Percentiles rank a stretch among this genome's conserved stretches.
phyloP scores from a whole-genome alignment of 116 monocot genomes.

The Dioscorea cayenensis region DNA sequence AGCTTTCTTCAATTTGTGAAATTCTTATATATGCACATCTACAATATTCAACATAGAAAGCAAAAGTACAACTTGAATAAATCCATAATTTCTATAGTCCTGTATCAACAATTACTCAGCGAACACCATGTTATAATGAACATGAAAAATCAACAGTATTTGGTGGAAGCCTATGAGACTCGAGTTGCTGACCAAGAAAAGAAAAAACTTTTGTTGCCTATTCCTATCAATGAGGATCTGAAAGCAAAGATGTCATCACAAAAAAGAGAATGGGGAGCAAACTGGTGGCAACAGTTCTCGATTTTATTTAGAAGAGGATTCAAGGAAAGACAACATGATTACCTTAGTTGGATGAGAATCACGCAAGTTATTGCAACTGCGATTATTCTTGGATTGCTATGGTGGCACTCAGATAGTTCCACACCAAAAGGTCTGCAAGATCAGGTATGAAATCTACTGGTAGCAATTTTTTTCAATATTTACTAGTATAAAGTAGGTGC shows the following conservation, averaged over 20 bases:
- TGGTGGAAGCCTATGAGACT: slow-evolving; percentile 75
- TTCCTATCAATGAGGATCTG: slow-evolving; percentile 42
- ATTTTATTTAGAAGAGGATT: slow-evolving; percentile 63
- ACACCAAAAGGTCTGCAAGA: slow-evolving; percentile 64
- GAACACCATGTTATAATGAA: too few species aligned
- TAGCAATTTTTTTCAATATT: not conserved
- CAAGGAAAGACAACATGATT: slow-evolving; percentile 70
- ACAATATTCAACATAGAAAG: too few species aligned
- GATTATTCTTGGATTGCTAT: slow-evolving; percentile 65
- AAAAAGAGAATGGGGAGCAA: slow-evolving; percentile 78
- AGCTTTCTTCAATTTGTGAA: too few species aligned
- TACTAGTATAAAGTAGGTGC: too few species aligned
- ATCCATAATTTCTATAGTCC: too few species aligned
- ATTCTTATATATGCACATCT: too few species aligned
- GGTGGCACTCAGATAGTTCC: slow-evolving; percentile 59
- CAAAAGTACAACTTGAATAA: too few species aligned
- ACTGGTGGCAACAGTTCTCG: slow-evolving; percentile 62
- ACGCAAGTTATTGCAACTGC: slow-evolving; percentile 75
- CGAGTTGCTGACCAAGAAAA: slow-evolving; percentile 59
- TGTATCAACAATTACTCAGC: too few species aligned
- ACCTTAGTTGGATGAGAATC: slow-evolving; percentile 75
- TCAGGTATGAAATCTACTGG: slow-evolving; percentile 37
- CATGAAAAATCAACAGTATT: slow-evolving; percentile 44
- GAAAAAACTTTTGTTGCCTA: slow-evolving; percentile 39
- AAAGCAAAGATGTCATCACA: slow-evolving; percentile 32